These are phyloP conservation scores for Solanum sparsipilum DNA, from an alignment of 257 asterid genomes.

Conservation along the genomic window DNA sequence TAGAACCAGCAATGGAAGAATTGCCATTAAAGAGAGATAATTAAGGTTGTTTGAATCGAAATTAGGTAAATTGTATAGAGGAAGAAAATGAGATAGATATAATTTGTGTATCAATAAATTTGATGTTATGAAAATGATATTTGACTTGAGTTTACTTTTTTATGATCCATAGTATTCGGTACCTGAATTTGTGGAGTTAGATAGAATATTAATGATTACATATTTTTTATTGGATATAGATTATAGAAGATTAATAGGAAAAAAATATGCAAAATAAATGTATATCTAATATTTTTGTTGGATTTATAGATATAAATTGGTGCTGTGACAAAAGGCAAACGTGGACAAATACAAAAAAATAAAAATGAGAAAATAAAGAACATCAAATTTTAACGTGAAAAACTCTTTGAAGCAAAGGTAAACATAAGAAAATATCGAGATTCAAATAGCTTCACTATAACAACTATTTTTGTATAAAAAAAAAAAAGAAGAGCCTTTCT, in stretches of 20 bases:
- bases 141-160: neutral
- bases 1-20: conserved; percentile 25
- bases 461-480: neutral
- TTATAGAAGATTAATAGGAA: neutral
- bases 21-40: conserved; percentile 9
- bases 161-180: neutral
- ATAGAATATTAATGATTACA: neutral
- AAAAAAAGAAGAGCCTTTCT: neutral
- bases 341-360: no score
- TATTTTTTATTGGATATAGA: neutral
- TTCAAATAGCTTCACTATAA: neutral
- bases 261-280: neutral
- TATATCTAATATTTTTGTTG: neutral
- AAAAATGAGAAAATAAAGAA: neutral
- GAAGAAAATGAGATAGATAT: neutral
- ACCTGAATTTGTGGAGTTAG: neutral
- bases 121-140: neutral
- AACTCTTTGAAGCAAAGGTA: neutral
- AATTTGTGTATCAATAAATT: neutral
- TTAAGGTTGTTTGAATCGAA: neutral
- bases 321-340: neutral
- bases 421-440: neutral
- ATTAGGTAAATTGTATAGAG: neutral
- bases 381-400: neutral
- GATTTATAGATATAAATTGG: neutral